Percentiles rank a stretch among this genome's conserved stretches.
Evolutionary conservation across 1,284 basidiomycete species (phyloP).

Genomic region (Cryptococcus sp.): DNA sequence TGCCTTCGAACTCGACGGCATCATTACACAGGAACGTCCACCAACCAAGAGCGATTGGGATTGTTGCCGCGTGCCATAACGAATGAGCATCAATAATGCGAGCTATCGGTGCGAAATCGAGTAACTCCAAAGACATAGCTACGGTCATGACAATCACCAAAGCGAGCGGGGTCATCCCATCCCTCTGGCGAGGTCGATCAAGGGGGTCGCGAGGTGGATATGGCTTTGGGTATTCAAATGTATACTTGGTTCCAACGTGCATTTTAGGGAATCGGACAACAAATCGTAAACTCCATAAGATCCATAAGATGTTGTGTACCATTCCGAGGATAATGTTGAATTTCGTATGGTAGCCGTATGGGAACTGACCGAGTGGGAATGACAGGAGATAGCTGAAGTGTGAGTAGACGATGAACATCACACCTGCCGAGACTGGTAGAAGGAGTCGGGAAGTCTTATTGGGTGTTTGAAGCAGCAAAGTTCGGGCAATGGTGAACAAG

Average conservation of each 20-base stretch:
- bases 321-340: slow-evolving; percentile 75
- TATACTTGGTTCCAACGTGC: slow-evolving; percentile 1
- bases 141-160: slow-evolving; percentile 68
- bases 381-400: slow-evolving; percentile 55
- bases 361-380: slow-evolving; percentile 63
- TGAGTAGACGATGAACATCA: slow-evolving; percentile 25
- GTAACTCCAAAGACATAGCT: slow-evolving; percentile 77
- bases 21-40: slow-evolving; percentile 59
- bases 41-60: slow-evolving; percentile 75
- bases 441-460: slow-evolving; percentile 16
- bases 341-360: slow-evolving; percentile 91
- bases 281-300: slow-evolving; percentile 62
- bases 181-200: slow-evolving; percentile 17
- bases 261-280: slow-evolving; percentile 38
- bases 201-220: slow-evolving; percentile 32
- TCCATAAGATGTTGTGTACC: slow-evolving; percentile 73
- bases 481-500: slow-evolving; percentile 68
- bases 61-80: slow-evolving; percentile 88
- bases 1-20: slow-evolving; percentile 31
- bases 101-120: slow-evolving; percentile 81
- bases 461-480: slow-evolving; percentile 59
- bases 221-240: slow-evolving; percentile 20
- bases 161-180: slow-evolving; percentile 55
- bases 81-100: slow-evolving; percentile 87
- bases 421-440: slow-evolving; percentile 16